phyloP scores from a whole-genome alignment of 2,329 filamentous ascomycete genomes.

The Cladophialophora yegresii region DNA sequence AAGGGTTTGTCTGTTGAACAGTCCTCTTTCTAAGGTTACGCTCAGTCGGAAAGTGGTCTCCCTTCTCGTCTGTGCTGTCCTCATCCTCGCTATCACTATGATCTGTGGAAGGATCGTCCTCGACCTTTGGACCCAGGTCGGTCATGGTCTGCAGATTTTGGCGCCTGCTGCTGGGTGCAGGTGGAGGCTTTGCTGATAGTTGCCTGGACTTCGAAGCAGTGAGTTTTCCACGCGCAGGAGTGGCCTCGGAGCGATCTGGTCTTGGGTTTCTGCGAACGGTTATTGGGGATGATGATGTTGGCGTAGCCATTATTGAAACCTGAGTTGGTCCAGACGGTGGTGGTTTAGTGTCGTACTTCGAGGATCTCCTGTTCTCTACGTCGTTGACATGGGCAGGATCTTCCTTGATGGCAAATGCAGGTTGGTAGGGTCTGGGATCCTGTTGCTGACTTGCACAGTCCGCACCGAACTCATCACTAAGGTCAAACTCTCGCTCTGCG shows the following conservation, averaged over 20 bases:
- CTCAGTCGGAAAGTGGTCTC: background rate
- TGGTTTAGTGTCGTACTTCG: conserved; percentile 10
- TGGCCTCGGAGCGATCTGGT: background rate
- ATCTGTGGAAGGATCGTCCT: no score
- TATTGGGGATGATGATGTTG: background rate
- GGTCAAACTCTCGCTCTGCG: background rate
- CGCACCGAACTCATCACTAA: background rate
- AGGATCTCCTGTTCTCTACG: background rate
- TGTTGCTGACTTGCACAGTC: background rate
- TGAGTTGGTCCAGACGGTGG: background rate
- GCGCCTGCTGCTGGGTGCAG: background rate
- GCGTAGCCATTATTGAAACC: background rate
- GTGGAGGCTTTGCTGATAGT: background rate
- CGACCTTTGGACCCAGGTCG: no score
- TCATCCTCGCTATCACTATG: background rate
- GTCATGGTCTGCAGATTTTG: background rate
- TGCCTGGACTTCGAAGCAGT: background rate
- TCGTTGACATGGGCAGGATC: background rate
- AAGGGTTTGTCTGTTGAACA: conserved; percentile 29
- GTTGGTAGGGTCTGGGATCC: background rate
- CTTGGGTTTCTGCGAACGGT: background rate
- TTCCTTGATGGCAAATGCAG: background rate
- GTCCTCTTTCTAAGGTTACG: conserved; percentile 28
- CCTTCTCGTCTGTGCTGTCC: conserved; percentile 1
- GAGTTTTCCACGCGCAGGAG: background rate